Conservation (phyloP, 768 basidiomycete genomes). For the Phylloporus scabripes region DNA sequence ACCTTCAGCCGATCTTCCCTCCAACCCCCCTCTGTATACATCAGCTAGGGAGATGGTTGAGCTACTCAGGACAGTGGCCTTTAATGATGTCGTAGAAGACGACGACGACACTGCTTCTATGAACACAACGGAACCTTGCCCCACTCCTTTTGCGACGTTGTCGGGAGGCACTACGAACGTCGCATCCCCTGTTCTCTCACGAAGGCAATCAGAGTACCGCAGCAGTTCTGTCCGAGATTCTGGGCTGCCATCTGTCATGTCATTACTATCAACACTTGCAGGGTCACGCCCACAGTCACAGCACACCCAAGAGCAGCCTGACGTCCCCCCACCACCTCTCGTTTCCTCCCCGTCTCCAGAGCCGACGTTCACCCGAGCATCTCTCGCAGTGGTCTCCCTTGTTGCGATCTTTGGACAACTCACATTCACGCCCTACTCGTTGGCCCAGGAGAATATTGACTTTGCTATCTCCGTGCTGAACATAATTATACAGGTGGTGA, state of each 20-base stretch:
- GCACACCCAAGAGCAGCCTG: slow-evolving; percentile 38
- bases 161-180: slow-evolving; percentile 29
- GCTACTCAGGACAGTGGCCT: slow-evolving; percentile 38
- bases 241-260: slow-evolving; percentile 56
- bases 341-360: slow-evolving; percentile 24
- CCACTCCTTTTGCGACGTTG: slow-evolving; percentile 26
- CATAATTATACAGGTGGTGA: slow-evolving; percentile 44
- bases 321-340: slow-evolving; percentile 27
- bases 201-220: slow-evolving; percentile 53
- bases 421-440: slow-evolving; percentile 59
- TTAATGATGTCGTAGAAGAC: slow-evolving; percentile 32
- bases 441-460: slow-evolving; percentile 40
- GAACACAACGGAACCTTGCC: slow-evolving; percentile 36
- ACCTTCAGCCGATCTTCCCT: slow-evolving; percentile 8
- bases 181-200: slow-evolving; percentile 51
- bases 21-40: slow-evolving; percentile 15
- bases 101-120: slow-evolving; percentile 41
- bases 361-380: slow-evolving; percentile 39
- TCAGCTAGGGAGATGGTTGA: slow-evolving; percentile 32
- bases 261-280: slow-evolving; percentile 58
- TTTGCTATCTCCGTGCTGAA: slow-evolving; percentile 53
- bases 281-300: slow-evolving; percentile 58
- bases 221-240: slow-evolving; percentile 39
- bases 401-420: slow-evolving; percentile 65
- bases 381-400: slow-evolving; percentile 59